Conservation (phyloP, 192 early-diverging fungal species). For the Diversispora eburnea region DNA sequence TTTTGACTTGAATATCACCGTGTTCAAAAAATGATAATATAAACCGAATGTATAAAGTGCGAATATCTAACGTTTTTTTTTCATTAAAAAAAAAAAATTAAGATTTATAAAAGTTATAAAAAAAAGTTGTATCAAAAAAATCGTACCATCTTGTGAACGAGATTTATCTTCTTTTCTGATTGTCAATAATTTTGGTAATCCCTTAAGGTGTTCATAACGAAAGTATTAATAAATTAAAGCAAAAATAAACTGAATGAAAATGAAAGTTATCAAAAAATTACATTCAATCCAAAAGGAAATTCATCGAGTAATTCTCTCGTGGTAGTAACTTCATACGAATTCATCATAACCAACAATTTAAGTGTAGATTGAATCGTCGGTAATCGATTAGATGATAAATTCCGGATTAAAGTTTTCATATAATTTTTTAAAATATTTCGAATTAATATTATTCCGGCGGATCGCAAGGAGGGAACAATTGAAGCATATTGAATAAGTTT, state of each 20-base stretch:
- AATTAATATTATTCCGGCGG: constrained; percentile 41
- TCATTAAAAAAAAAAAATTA: neutral
- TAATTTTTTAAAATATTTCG: constrained; percentile 59
- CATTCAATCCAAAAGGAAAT: constrained; percentile 73
- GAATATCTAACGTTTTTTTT: constrained; percentile 46
- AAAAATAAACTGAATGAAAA: too few species aligned
- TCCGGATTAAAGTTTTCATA: constrained; percentile 62
- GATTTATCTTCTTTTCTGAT: constrained; percentile 33
- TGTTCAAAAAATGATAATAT: constrained; percentile 74
- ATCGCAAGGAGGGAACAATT: constrained; percentile 35
- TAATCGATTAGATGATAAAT: constrained; percentile 56
- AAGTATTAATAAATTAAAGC: too few species aligned
- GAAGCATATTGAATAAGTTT: constrained; percentile 51
- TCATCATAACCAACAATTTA: constrained; percentile 60
- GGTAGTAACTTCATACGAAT: constrained; percentile 50
- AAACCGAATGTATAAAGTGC: constrained; percentile 70
- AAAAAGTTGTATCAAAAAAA: constrained; percentile 8
- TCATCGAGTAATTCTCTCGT: constrained; percentile 62
- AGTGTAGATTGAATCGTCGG: constrained; percentile 60
- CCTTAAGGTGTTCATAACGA: constrained; percentile 17
- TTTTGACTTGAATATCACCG: constrained; percentile 67
- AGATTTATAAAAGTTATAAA: neutral
- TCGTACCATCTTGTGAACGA: neutral
- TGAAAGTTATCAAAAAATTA: neutral
- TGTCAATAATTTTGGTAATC: constrained; percentile 41